Evolutionary conservation across 768 basidiomycete genomes (phyloP).

Genomic region (Boletus reticulatus): DNA sequence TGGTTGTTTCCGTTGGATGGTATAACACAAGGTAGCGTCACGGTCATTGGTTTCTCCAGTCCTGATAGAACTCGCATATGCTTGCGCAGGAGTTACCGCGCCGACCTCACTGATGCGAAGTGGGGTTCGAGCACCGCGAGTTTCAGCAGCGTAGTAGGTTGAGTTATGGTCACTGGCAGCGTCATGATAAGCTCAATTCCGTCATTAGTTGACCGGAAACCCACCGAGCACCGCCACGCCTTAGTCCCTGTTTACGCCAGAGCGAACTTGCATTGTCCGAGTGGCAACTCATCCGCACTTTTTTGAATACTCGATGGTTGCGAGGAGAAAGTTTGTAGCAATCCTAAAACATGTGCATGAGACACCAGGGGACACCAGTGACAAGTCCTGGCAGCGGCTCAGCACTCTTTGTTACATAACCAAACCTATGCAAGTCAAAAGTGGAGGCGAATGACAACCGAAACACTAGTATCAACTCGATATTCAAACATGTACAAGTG

Average conservation of each 20-base stretch:
- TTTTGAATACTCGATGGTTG: not conserved
- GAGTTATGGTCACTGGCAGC: slow-evolving; percentile 2
- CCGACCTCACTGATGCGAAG: not conserved
- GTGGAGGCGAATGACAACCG: too few relatives aligned
- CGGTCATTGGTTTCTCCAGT: slow-evolving; percentile 3
- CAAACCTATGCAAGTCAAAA: too few relatives aligned
- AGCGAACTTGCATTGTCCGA: slow-evolving; percentile 1
- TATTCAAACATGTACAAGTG: not conserved
- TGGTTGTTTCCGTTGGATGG: slow-evolving; percentile 18
- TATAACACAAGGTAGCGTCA: slow-evolving; percentile 11
- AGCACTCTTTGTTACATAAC: too few relatives aligned
- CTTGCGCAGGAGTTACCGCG: slow-evolving; percentile 21
- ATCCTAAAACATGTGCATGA: too few relatives aligned
- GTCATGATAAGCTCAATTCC: not conserved
- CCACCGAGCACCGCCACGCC: not conserved
- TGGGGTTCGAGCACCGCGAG: not conserved
- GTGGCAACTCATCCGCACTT: slow-evolving; percentile 7
- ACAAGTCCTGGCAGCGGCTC: too few relatives aligned
- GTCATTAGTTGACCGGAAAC: not conserved
- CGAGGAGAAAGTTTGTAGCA: not conserved
- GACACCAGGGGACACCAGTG: too few relatives aligned
- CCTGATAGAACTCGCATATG: slow-evolving; percentile 13
- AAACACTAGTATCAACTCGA: not conserved
- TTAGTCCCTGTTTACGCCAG: not conserved
- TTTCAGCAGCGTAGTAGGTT: not conserved